phyloP scores from a whole-genome alignment of 1,284 basidiomycete species.

The Apiotrichum siamense region DNA sequence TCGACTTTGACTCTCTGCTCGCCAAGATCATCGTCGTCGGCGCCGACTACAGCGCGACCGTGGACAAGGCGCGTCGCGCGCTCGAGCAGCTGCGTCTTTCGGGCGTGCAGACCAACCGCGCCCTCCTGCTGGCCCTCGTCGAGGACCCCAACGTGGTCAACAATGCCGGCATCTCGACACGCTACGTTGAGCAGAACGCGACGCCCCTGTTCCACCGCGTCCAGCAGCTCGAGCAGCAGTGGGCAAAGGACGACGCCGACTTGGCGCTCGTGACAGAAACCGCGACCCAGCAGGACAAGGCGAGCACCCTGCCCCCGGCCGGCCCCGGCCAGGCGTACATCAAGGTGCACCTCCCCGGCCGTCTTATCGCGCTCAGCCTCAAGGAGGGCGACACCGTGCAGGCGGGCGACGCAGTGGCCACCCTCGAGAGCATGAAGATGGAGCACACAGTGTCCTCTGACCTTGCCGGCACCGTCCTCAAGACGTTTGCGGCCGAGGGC shows the following conservation, averaged over 20 bases:
- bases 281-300: neutral
- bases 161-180: slow-evolving; percentile 11
- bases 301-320: slow-evolving; percentile 6
- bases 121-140: slow-evolving; percentile 11
- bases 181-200: slow-evolving; percentile 13
- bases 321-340: slow-evolving; percentile 14
- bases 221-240: slow-evolving; percentile 9
- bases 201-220: slow-evolving; percentile 1
- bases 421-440: slow-evolving; percentile 21
- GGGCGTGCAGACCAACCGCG: slow-evolving; percentile 16
- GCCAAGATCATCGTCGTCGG: slow-evolving; percentile 17
- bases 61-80: slow-evolving; percentile 7
- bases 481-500: slow-evolving; percentile 5
- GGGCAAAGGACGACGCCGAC: neutral
- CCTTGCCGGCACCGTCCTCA: slow-evolving; percentile 6
- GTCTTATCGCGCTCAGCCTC: slow-evolving; percentile 8
- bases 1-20: slow-evolving; percentile 17
- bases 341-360: slow-evolving; percentile 15
- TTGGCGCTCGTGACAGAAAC: neutral
- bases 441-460: slow-evolving; percentile 16
- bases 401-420: slow-evolving; percentile 12
- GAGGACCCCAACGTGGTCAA: slow-evolving; percentile 9
- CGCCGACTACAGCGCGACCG: slow-evolving; percentile 1
- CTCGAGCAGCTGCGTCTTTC: slow-evolving; percentile 12
- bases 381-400: slow-evolving; percentile 4